Conservation (phyloP, 139 green algal genomes). For the Bryopsis sp. region DNA sequence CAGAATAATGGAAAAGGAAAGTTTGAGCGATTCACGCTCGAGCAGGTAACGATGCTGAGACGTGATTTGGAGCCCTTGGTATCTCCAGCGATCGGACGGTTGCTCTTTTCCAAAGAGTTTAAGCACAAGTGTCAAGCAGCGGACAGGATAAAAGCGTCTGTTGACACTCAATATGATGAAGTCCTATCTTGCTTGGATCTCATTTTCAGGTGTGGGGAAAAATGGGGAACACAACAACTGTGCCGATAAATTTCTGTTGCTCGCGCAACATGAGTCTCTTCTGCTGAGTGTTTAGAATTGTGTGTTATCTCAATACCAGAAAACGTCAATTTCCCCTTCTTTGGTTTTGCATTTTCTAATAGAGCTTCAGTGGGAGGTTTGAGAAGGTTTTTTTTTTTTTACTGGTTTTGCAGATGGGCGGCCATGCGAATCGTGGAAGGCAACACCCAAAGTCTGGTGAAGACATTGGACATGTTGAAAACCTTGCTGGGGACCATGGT, state of each 20-base stretch:
- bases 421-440: constrained; percentile 10
- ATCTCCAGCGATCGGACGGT: constrained; percentile 13
- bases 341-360: too few relatives aligned
- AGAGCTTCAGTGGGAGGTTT: too few relatives aligned
- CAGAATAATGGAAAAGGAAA: too few relatives aligned
- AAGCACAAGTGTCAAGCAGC: constrained; percentile 69
- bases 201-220: constrained; percentile 39
- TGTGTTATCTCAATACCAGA: too few relatives aligned
- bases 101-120: constrained; percentile 54
- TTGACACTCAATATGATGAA: constrained; percentile 27
- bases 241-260: too few relatives aligned
- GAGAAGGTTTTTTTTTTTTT: too few relatives aligned
- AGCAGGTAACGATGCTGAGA: constrained; percentile 58
- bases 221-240: too few relatives aligned
- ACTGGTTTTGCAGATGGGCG: too few relatives aligned
- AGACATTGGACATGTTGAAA: constrained; percentile 64
- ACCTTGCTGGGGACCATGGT: constrained; percentile 43
- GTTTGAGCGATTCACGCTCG: constrained; percentile 54
- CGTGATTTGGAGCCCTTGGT: constrained; percentile 44
- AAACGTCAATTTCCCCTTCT: too few relatives aligned
- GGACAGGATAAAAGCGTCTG: constrained; percentile 29
- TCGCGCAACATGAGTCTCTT: not conserved
- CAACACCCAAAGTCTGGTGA: constrained; percentile 36
- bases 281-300: not conserved
- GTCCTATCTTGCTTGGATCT: constrained; percentile 41